Evolutionary conservation across 1,139 yeast genomes (phyloP).

Genomic region (Arxiozyma slooffiae): DNA sequence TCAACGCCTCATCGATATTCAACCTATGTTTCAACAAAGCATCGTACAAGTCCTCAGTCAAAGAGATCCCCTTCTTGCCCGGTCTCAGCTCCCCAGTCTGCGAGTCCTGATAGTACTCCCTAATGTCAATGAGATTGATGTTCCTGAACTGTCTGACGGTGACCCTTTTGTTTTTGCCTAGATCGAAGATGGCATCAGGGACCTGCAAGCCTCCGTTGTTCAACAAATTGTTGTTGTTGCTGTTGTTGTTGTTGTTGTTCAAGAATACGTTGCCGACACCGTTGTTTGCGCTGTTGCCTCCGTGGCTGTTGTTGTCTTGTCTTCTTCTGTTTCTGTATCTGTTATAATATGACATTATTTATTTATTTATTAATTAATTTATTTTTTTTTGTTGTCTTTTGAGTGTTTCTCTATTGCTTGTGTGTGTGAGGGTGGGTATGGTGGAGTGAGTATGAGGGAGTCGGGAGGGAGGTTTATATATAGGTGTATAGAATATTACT

Average conservation of each 20-base stretch:
- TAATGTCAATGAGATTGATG: conserved; percentile 58
- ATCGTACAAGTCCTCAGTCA: conserved; percentile 63
- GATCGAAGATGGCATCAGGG: conserved; percentile 33
- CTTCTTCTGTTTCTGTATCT: conserved; percentile 24
- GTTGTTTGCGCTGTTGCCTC: conserved; percentile 1
- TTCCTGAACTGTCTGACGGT: conserved; percentile 64
- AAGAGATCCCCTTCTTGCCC: conserved; percentile 76
- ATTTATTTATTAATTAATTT: not conserved
- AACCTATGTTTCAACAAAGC: conserved; percentile 43
- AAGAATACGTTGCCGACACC: not conserved
- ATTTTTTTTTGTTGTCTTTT: not conserved
- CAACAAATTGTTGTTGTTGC: not conserved
- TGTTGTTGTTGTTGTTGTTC: not conserved
- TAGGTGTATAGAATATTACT: too few species aligned
- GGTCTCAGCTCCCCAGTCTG: conserved; percentile 55
- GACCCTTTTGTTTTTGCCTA: conserved; percentile 61
- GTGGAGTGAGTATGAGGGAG: too few species aligned
- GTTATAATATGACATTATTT: conserved; percentile 26
- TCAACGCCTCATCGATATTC: conserved; percentile 54
- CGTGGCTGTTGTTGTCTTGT: conserved; percentile 5
- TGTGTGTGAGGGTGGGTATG: too few species aligned
- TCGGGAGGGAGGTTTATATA: too few species aligned
- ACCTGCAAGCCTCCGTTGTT: conserved; percentile 7
- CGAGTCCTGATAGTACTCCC: conserved; percentile 66
- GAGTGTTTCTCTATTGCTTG: too few species aligned